A percentile compares a stretch with the other conserved stretches of the same genome.
Conservation (phyloP, 2,329 filamentous ascomycete genomes). For the Fusarium armeniacum region DNA sequence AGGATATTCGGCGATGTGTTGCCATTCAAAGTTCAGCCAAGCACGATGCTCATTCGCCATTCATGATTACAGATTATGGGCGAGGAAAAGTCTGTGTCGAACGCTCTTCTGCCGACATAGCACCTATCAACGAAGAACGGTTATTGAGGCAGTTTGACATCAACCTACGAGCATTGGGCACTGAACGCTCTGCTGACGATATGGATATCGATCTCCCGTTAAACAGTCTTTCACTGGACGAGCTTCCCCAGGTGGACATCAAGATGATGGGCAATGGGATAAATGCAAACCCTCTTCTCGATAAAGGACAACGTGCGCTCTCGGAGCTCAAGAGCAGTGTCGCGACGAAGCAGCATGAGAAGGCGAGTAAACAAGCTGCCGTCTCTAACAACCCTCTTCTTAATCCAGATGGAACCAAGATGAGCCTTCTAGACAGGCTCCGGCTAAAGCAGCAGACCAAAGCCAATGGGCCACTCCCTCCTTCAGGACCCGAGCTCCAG, state of each 20-base stretch:
- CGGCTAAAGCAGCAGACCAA: constrained; percentile 76
- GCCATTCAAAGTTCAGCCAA: constrained; percentile 68
- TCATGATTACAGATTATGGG: constrained; percentile 67
- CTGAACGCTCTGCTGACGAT: constrained; percentile 41
- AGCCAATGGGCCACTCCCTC: constrained; percentile 67
- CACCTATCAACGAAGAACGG: constrained; percentile 63
- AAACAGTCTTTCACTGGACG: constrained; percentile 65
- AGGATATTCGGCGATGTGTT: constrained; percentile 76
- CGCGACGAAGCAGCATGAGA: constrained; percentile 65
- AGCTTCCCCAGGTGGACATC: constrained; percentile 57
- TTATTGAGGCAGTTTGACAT: constrained; percentile 68
- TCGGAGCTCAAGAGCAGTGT: constrained; percentile 76
- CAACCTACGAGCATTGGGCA: constrained; percentile 66
- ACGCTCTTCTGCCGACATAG: constrained; percentile 57
- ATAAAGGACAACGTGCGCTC: constrained; percentile 78
- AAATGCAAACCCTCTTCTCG: constrained; percentile 69
- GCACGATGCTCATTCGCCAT: constrained; percentile 53
- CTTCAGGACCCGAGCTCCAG: constrained; percentile 69
- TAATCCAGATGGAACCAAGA: constrained; percentile 65
- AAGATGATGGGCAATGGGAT: constrained; percentile 50
- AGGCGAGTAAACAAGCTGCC: constrained; percentile 55
- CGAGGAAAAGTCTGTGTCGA: constrained; percentile 71
- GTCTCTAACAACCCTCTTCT: constrained; percentile 52
- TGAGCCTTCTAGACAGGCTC: constrained; percentile 81
- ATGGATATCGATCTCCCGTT: constrained; percentile 48